Percentiles rank a stretch among this genome's conserved stretches.
Evolutionary conservation across 192 early-diverging fungal species (phyloP).

Genomic region (Rhizophagus prolifer): DNA sequence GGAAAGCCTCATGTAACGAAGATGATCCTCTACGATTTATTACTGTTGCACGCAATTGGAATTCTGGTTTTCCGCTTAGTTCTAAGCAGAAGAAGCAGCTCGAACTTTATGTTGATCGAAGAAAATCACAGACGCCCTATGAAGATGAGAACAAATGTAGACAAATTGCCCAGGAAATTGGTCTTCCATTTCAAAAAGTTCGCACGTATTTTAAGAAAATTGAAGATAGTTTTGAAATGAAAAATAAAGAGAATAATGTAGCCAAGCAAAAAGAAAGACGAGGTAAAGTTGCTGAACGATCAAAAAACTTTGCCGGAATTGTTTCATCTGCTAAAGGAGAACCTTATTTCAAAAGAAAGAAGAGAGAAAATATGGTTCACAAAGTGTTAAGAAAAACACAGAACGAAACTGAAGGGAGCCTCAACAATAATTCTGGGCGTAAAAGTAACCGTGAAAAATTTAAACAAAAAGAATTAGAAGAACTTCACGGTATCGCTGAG

Average conservation of each 20-base stretch:
- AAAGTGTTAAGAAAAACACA: slow-evolving; percentile 20
- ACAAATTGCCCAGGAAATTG: slow-evolving; percentile 25
- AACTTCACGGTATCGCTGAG: slow-evolving; percentile 2
- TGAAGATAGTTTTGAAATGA: slow-evolving; percentile 29
- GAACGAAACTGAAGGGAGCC: neutral
- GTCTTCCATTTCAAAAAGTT: slow-evolving; percentile 20
- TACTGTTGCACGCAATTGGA: slow-evolving; percentile 31
- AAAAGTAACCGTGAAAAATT: slow-evolving; percentile 1
- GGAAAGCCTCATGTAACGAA: neutral
- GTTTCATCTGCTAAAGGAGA: slow-evolving; percentile 22
- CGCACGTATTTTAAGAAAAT: slow-evolving; percentile 25
- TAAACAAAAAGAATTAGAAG: slow-evolving; percentile 4
- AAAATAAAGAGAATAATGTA: neutral
- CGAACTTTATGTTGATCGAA: slow-evolving; percentile 32
- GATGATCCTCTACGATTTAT: slow-evolving; percentile 27
- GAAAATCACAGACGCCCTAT: slow-evolving; percentile 27
- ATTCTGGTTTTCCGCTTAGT: slow-evolving; percentile 22
- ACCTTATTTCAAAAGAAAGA: slow-evolving; percentile 18
- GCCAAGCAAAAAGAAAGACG: slow-evolving; percentile 20
- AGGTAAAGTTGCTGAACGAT: neutral
- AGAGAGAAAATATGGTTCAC: slow-evolving; percentile 19
- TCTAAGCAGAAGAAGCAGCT: slow-evolving; percentile 17
- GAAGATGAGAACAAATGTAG: slow-evolving; percentile 30
- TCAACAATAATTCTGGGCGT: neutral
- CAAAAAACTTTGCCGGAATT: neutral